Evolutionary conservation across 192 early-diverging fungal species (phyloP), one percentile per base, ranked within the genome.

Genomic region (Pilobolus umbonatus): DNA sequence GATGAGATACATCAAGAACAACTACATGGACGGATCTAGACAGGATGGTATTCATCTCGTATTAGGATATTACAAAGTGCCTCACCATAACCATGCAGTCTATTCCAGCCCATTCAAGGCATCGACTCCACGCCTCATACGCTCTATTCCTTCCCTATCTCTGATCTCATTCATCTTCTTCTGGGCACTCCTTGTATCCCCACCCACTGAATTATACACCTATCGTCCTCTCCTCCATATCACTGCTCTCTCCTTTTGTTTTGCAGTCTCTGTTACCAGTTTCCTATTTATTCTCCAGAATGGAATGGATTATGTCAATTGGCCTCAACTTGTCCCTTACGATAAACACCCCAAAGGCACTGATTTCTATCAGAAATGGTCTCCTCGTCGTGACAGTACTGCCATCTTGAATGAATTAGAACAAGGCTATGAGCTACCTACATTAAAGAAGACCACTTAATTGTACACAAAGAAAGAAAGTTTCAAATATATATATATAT

Each of bases 41-140:
- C 96, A 98, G 83, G 95, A 98, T 66, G 85, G 84, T 15, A 88
- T 85, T 49, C 92, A 98, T 67, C 64, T 98, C 31, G 80, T 96
- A 55, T 69, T 94, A 39, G 93, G 93, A 12, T 69, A 66, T 11
- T 84, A 79, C 56, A 68, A 72, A 11, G 74, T 83, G 8, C 53
- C 61, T 17, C 21, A 8, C 1, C 0, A 43, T 38, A 26, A 24
- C 24, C 17, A 47, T 50, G 5, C 21, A 51, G 81, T 81, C 71
- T 3, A 47, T 59, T n/a, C 35, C n/a, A 46, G 30, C 40, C 35
- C 57, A 9, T 55, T 52, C 54, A 7, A 31, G 22, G 29, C 12
- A 2, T 30, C 56, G 6, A 43, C 56, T 9, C 44, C 30, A n/a
- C n/a, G n/a, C n/a, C n/a, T n/a, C n/a, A n/a, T n/a, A n/a, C n/a